Evolutionary conservation across 495 filamentous ascomycete species (phyloP).

Genomic region (Xanthoparmelia taractica): DNA sequence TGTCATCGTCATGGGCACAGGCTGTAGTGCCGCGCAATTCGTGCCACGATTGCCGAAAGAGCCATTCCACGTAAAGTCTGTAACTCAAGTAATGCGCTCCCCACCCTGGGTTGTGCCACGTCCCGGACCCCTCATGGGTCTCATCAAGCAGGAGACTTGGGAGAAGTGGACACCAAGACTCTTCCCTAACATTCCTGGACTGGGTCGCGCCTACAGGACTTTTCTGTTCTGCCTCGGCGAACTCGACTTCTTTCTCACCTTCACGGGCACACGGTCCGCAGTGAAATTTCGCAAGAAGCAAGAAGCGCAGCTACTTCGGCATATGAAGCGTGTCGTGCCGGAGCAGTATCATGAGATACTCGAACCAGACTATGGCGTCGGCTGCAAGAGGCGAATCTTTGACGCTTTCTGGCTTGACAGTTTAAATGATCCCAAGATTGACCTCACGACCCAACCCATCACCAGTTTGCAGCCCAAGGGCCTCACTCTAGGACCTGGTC

Average conservation of each 20-base stretch:
- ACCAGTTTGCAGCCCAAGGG: conserved; percentile 41
- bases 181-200: conserved; percentile 40
- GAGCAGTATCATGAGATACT: conserved; percentile 58
- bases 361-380: conserved; percentile 52
- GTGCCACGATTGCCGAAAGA: conserved; percentile 35
- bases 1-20: conserved; percentile 55
- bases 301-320: conserved; percentile 36
- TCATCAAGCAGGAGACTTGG: conserved; percentile 29
- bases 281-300: conserved; percentile 29
- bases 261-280: conserved; percentile 24
- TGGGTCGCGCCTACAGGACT: conserved; percentile 31
- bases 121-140: conserved; percentile 30
- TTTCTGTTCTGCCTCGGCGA: conserved; percentile 36
- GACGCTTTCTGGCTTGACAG: conserved; percentile 49
- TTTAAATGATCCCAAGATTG: conserved; percentile 47
- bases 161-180: conserved; percentile 37
- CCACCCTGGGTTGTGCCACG: conserved; percentile 53
- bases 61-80: conserved; percentile 44
- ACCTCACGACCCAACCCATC: conserved; percentile 50
- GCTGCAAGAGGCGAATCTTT: conserved; percentile 55
- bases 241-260: conserved; percentile 32
- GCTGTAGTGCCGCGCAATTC: conserved; percentile 48
- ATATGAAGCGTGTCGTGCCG: conserved; percentile 46
- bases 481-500: conserved; percentile 47
- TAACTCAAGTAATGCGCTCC: conserved; percentile 55